A percentile compares a stretch with the other conserved stretches of the same genome.
These are phyloP conservation scores for Piromyces sp. DNA, from an alignment of 192 early-diverging fungal species.

Conservation along the genomic window DNA sequence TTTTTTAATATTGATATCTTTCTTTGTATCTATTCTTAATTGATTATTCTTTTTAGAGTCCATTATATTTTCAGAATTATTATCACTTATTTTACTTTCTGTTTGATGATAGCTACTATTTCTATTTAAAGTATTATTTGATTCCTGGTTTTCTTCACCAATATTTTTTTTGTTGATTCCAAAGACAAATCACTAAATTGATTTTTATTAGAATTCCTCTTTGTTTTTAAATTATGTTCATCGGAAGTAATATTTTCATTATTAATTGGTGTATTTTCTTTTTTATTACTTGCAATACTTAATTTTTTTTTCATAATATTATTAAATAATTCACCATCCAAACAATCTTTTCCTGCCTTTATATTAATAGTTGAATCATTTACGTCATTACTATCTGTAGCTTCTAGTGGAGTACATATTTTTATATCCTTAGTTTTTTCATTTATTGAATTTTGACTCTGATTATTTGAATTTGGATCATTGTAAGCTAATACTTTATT, in stretches of 20 bases:
- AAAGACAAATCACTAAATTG: not conserved
- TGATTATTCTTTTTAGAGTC: not conserved
- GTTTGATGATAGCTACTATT: too few relatives aligned
- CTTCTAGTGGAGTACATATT: not conserved
- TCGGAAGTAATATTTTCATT: too few relatives aligned
- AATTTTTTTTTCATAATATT: not conserved
- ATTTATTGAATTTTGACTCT: not conserved
- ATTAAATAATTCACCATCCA: not conserved
- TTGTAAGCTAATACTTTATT: too few relatives aligned
- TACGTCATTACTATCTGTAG: not conserved
- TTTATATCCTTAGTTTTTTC: not conserved
- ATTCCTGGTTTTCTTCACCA: too few relatives aligned
- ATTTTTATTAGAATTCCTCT: too few relatives aligned
- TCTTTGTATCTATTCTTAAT: not conserved
- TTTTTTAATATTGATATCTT: not conserved
- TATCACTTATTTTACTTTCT: not conserved
- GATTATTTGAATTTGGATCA: not conserved
- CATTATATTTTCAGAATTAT: not conserved
- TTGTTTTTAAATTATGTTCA: too few relatives aligned
- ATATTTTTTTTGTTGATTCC: not conserved
- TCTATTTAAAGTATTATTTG: too few relatives aligned
- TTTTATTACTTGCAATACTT: not conserved
- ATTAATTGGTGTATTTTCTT: not conserved
- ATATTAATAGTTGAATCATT: not conserved
- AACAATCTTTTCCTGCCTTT: not conserved